These are phyloP conservation scores for Miscanthus lutarioriparius DNA, from an alignment of 176 grass and related monocot genomes.

Conservation along the genomic window DNA sequence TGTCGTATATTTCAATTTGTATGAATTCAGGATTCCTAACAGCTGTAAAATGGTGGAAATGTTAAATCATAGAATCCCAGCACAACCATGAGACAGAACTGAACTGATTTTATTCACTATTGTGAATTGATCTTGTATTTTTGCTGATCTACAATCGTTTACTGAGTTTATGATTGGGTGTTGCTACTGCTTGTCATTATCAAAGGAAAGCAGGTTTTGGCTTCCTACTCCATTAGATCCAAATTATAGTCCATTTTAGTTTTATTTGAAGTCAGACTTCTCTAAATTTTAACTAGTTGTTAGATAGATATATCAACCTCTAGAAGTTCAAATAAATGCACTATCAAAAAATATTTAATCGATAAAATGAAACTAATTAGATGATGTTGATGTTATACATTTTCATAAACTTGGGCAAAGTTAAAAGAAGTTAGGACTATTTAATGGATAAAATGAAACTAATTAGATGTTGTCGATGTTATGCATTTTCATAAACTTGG, in stretches of 20 bases:
- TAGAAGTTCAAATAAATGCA: not conserved
- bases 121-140: conserved; percentile 40
- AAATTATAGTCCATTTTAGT: not conserved
- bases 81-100: conserved; percentile 18
- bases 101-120: conserved; percentile 27
- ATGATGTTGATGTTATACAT: too few species aligned
- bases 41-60: conserved; percentile 47
- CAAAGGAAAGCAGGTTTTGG: not conserved
- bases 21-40: conserved; percentile 36
- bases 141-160: not conserved
- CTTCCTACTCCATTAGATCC: not conserved
- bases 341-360: not conserved
- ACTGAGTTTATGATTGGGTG: not conserved
- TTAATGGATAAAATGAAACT: not conserved
- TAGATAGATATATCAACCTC: not conserved
- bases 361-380: not conserved
- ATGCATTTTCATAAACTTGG: too few species aligned
- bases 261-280: not conserved
- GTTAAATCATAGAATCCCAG: conserved; percentile 47
- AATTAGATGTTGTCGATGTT: not conserved
- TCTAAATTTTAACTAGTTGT: not conserved
- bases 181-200: not conserved
- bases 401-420: too few species aligned
- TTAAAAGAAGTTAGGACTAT: not conserved
- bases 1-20: conserved; percentile 45